These are phyloP conservation scores for Penicillium digitatum DNA, from an alignment of 2,329 filamentous ascomycete species.

Conservation along the genomic window DNA sequence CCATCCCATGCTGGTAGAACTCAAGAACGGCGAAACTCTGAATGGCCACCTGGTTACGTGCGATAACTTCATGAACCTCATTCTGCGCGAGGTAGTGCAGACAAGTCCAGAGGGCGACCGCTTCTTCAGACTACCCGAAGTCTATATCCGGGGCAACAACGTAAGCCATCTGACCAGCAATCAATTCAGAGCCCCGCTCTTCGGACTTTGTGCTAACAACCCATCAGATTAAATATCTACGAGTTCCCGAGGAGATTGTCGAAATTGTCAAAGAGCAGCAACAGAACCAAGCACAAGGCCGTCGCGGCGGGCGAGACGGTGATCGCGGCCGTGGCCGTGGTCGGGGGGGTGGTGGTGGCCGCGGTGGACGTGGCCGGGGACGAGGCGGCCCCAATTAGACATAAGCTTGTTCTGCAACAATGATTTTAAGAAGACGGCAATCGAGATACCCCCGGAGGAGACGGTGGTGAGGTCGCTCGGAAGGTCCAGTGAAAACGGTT, in stretches of 20 bases:
- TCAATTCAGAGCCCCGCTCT: background rate
- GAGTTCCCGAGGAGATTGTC: conserved; percentile 94
- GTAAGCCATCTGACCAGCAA: conserved; percentile 51
- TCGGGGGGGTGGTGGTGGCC: conserved; percentile 39
- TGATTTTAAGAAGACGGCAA: conserved; percentile 22
- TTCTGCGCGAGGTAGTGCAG: conserved; percentile 93
- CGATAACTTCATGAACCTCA: conserved; percentile 99
- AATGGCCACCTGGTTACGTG: conserved; percentile 95
- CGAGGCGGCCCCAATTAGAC: conserved; percentile 32
- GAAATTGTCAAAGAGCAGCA: conserved; percentile 92
- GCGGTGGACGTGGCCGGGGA: conserved; percentile 37
- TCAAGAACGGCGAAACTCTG: conserved; percentile 95
- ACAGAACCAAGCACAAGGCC: conserved; percentile 56
- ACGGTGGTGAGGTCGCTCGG: conserved; percentile 27
- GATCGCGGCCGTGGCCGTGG: conserved; percentile 38
- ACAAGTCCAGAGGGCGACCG: conserved; percentile 92
- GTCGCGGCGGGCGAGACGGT: conserved; percentile 40
- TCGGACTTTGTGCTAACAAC: conserved; percentile 1
- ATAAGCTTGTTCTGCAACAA: conserved; percentile 15
- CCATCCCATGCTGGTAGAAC: conserved; percentile 95
- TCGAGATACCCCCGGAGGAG: conserved; percentile 36
- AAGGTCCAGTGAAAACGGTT: conserved; percentile 28
- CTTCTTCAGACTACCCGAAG: conserved; percentile 86
- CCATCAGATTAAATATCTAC: conserved; percentile 89
- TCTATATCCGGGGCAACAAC: conserved; percentile 96